Conservation (phyloP, 129 eudicot genomes). For the Lactuca saligna region DNA sequence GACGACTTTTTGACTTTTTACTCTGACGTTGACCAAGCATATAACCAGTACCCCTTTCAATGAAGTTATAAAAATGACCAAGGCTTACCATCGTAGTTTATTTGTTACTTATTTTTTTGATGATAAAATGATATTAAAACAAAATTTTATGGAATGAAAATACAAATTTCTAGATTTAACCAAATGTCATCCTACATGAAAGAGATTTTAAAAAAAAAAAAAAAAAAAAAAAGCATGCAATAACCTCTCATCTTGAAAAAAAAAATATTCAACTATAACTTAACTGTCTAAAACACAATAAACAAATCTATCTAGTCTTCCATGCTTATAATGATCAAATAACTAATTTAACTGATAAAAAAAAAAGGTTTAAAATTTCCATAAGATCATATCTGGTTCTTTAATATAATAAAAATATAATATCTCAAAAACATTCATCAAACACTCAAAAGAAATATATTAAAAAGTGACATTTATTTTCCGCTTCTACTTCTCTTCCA, state of each 20-base stretch:
- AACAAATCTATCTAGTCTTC: no score
- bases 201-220: no score
- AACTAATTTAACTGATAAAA: not conserved
- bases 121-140: no score
- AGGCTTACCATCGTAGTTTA: not conserved
- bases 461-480: not conserved
- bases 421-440: not conserved
- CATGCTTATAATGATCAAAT: not conserved
- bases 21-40: not conserved
- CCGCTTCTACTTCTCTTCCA: slow-evolving; percentile 49
- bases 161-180: no score
- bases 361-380: not conserved
- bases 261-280: no score
- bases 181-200: no score
- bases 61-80: not conserved
- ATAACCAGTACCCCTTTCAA: not conserved
- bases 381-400: not conserved
- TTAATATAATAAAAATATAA: not conserved
- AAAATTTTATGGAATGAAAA: not conserved
- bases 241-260: no score
- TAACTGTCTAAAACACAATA: no score
- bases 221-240: no score
- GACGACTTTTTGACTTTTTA: not conserved
- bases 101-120: no score
- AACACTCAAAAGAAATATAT: not conserved